Conservation (phyloP, 1,139 yeast species). For the Kluyveromyces marxianus region DNA sequence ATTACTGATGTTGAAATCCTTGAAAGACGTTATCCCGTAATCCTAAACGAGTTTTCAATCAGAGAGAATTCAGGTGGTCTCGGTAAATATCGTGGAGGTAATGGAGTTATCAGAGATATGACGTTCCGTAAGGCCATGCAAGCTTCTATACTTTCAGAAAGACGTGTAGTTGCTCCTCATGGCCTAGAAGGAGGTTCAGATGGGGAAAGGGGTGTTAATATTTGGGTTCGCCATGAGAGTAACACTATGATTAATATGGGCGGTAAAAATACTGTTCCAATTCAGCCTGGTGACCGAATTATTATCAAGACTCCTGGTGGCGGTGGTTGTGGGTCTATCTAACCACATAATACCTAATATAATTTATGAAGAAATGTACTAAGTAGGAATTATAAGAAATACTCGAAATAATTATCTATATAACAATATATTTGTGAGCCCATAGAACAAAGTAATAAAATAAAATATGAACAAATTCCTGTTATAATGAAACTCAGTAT, state of each 20-base stretch:
- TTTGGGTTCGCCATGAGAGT: conserved; percentile 39
- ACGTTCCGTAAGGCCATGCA: conserved; percentile 50
- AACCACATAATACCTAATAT: conserved; percentile 10
- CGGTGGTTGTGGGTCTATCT: conserved; percentile 40
- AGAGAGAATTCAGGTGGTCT: conserved; percentile 51
- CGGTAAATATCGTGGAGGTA: conserved; percentile 51
- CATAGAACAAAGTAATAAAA: no score
- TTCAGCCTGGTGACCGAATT: conserved; percentile 48
- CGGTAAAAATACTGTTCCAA: conserved; percentile 47
- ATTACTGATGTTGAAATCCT: conserved; percentile 64
- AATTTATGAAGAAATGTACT: no score
- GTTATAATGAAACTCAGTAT: neutral
- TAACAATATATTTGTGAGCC: no score
- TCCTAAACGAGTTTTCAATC: conserved; percentile 48
- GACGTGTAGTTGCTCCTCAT: conserved; percentile 53
- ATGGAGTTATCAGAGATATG: conserved; percentile 55
- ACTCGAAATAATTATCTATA: no score
- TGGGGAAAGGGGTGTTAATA: conserved; percentile 53
- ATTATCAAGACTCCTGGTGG: conserved; percentile 50
- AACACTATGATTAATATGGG: conserved; percentile 41
- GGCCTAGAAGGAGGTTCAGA: conserved; percentile 55
- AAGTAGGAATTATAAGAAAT: no score
- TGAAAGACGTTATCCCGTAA: conserved; percentile 59
- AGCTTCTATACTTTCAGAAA: conserved; percentile 54
- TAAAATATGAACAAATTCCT: no score